These are phyloP conservation scores for Globisporangium paddicum DNA, from an alignment of 352 stramenopile species.

Conservation along the genomic window DNA sequence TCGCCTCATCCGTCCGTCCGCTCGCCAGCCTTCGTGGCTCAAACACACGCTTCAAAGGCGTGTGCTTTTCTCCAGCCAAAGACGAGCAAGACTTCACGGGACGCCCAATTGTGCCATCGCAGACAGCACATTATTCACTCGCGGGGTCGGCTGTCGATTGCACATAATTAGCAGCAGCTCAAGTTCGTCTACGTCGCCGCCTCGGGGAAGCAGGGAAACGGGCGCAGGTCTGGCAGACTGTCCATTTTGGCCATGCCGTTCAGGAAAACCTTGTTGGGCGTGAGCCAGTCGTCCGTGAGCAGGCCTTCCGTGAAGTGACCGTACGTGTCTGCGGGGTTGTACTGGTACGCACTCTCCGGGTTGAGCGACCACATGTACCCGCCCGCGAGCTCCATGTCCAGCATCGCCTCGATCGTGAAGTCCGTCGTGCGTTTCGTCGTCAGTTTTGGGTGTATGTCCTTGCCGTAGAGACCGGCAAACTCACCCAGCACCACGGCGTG, in stretches of 20 bases:
- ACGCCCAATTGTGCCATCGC: not conserved
- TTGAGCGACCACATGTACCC: conserved; percentile 82
- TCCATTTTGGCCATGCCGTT: conserved; percentile 53
- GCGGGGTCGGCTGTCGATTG: not conserved
- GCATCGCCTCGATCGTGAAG: conserved; percentile 58
- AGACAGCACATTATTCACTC: not conserved
- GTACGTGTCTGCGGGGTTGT: conserved; percentile 59
- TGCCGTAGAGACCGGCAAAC: conserved; percentile 63
- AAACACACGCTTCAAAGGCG: not conserved
- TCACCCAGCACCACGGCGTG: conserved; percentile 60
- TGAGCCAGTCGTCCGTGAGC: conserved; percentile 65
- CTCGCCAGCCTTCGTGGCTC: not conserved
- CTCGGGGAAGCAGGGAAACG: conserved; percentile 59
- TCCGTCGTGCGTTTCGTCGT: conserved; percentile 67
- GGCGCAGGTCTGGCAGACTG: conserved; percentile 42
- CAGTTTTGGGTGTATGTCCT: conserved; percentile 37
- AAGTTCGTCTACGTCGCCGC: not conserved
- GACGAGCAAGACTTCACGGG: not conserved
- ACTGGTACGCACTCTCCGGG: conserved; percentile 71
- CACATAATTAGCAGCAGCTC: not conserved
- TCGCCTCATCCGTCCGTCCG: not conserved
- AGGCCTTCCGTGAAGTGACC: conserved; percentile 61
- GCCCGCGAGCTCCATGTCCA: conserved; percentile 47
- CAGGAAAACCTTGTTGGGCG: conserved; percentile 56
- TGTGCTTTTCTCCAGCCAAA: not conserved